Conservation (phyloP, 2,329 filamentous ascomycete genomes). For the Claviceps africana region DNA sequence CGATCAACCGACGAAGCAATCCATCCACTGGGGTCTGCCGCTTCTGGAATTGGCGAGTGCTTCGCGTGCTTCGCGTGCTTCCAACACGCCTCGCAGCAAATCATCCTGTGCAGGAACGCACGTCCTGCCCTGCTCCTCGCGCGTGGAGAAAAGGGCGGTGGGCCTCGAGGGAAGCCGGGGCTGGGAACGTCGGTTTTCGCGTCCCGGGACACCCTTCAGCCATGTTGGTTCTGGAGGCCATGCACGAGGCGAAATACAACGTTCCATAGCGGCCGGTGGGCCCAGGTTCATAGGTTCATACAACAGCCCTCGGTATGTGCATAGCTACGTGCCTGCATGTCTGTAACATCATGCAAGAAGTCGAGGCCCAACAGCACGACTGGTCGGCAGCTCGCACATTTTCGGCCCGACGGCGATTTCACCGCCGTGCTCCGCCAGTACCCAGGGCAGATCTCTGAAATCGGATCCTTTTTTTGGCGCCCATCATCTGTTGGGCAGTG, state of each 20-base stretch:
- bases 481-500: neutral
- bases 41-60: neutral
- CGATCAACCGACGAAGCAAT: too few species aligned
- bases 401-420: neutral
- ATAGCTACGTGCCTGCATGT: neutral
- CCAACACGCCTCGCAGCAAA: neutral
- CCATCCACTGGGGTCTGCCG: neutral
- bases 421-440: neutral
- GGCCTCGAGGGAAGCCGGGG: neutral
- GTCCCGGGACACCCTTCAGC: neutral
- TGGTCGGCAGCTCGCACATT: neutral
- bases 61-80: neutral
- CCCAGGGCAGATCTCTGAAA: neutral
- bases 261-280: constrained; percentile 8
- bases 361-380: neutral
- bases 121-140: neutral
- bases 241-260: constrained; percentile 9
- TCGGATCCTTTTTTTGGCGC: neutral
- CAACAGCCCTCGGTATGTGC: too few species aligned
- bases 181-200: too few species aligned
- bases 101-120: neutral
- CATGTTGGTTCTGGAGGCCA: neutral
- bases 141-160: too few species aligned
- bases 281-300: too few species aligned
- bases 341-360: neutral